These are phyloP conservation scores for Aspergillus bombycis DNA, from an alignment of 2,329 filamentous ascomycete species.

Conservation along the genomic window DNA sequence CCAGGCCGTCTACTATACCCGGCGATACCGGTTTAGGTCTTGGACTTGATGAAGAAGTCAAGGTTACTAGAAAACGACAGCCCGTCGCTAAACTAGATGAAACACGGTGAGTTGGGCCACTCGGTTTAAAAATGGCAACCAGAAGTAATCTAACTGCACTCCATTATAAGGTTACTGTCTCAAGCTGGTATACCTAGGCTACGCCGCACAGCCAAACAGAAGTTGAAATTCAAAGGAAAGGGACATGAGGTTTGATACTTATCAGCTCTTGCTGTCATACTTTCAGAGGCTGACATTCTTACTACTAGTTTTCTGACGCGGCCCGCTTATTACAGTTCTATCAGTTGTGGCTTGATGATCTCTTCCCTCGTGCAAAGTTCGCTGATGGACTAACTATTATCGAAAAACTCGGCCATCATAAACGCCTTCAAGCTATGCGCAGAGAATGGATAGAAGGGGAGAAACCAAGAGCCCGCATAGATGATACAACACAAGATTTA, in stretches of 20 bases:
- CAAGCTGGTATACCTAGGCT: constrained; percentile 81
- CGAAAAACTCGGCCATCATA: constrained; percentile 89
- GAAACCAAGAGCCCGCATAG: constrained; percentile 33
- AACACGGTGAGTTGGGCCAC: constrained; percentile 55
- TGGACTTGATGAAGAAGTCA: constrained; percentile 85
- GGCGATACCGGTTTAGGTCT: constrained; percentile 60
- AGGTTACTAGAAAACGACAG: constrained; percentile 74
- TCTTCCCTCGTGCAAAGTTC: constrained; percentile 94
- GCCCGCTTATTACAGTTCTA: constrained; percentile 84
- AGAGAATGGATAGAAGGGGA: constrained; percentile 82
- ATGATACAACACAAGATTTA: constrained; percentile 6
- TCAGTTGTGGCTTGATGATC: constrained; percentile 93
- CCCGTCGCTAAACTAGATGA: constrained; percentile 89
- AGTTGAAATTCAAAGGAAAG: constrained; percentile 84
- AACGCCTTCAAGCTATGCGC: constrained; percentile 72
- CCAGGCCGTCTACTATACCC: constrained; percentile 24
- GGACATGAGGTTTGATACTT: constrained; percentile 73
- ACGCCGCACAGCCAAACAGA: constrained; percentile 68
- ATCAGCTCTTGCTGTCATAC: background rate
- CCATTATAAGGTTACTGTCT: constrained; percentile 70
- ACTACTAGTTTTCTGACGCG: constrained; percentile 75
- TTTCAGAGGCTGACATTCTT: background rate
- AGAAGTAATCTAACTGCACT: background rate
- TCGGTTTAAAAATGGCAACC: background rate
- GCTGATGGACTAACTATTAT: constrained; percentile 86